Base-by-base conservation (phyloP, 2,329 filamentous ascomycete species). In the Aphanocladium album region DNA sequence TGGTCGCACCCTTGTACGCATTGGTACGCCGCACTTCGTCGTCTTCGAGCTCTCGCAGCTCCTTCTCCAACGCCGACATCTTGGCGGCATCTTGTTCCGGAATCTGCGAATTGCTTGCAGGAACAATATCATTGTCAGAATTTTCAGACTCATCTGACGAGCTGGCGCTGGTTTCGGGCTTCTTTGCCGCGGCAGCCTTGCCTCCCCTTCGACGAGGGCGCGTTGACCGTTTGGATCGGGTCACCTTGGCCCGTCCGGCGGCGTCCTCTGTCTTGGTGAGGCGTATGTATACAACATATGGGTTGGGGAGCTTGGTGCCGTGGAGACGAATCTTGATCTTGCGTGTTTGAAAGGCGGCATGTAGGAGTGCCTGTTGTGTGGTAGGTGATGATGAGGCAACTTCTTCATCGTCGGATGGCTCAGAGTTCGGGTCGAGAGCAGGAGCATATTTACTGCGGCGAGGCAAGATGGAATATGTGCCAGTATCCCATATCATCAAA, bases 1-100 rank as follows among this genome's bases (percentile, higher is more conserved):
- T 90, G 1, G 67, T 77, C 0, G 88, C 85, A 5, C 88, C 87
- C 0, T 81, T 74, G 66, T 90, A 90, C 5, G 87, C 85, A 66
- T 90, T 90, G 6, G 80, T 83, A 2, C 70, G 69, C 8, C 84
- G 80, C 25, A 88, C 80, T 30, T 81, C 72, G 43, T 81, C 78
- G 62, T 85, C 80, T 60, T 83, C 76, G 9, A 78, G 68, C 65
- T 82, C 77, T 5, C 72, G 72, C 27, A 77, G 65, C 67, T 79
- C 77, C 39, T 69, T 69, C 56, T 79, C 75, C 64, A 74, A 71
- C 2, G 71, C 70, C 8, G 77, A 76, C 2, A 73, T 55, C 1
- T 41, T 63, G 12, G 45, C 35, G 7, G 35, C 33, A 5, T 60
- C 39, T 21, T 46, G 27, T 14, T 60, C 17, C 17, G 21, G 2